phyloP scores from a whole-genome alignment of 208 protist genomes.

The Leishmania lainsoni region DNA sequence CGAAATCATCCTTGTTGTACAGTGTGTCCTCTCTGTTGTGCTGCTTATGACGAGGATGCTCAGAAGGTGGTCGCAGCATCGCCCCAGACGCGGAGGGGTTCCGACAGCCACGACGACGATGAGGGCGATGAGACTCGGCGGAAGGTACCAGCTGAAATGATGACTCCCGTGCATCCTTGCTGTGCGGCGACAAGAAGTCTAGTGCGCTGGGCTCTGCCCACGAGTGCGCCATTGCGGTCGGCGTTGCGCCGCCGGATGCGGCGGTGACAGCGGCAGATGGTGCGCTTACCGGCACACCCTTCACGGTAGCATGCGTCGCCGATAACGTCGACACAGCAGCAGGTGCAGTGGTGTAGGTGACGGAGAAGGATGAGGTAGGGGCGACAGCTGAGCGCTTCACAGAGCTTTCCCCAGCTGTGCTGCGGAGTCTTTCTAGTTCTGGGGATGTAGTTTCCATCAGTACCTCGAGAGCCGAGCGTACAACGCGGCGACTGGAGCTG shows the following conservation, averaged over 20 bases:
- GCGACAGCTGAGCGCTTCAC: neutral
- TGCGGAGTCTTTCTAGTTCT: constrained; percentile 25
- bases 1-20: neutral
- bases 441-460: constrained; percentile 65
- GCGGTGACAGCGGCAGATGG: neutral
- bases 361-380: constrained; percentile 37
- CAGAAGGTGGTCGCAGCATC: neutral
- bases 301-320: neutral
- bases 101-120: neutral
- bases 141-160: neutral
- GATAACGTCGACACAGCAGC: neutral
- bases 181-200: constrained; percentile 55
- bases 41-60: neutral
- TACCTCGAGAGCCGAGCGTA: constrained; percentile 77
- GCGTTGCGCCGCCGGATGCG: neutral
- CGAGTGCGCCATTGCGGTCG: neutral
- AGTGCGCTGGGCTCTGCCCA: constrained; percentile 66
- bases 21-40: neutral
- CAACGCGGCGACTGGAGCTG: constrained; percentile 47
- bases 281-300: neutral
- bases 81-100: neutral
- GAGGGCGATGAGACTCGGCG: constrained; percentile 4
- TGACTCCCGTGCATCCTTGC: neutral
- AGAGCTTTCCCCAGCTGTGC: neutral
- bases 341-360: constrained; percentile 45